Evolutionary conservation across 2,329 filamentous ascomycete species (phyloP).

Genomic region (Alternaria brassicae): DNA sequence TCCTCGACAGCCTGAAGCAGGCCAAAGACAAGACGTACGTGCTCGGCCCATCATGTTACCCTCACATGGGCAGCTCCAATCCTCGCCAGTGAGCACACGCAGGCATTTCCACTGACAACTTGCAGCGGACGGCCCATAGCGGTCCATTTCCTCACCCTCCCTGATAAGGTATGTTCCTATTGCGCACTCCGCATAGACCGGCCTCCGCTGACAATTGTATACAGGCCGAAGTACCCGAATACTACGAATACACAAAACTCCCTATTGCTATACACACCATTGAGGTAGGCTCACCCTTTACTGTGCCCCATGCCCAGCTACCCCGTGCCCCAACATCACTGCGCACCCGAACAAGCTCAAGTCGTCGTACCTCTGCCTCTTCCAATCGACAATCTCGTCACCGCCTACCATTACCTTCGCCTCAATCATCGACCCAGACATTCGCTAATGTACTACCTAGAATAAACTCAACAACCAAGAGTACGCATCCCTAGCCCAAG

Average conservation of each 20-base stretch:
- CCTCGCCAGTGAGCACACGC: not conserved
- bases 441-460: slow-evolving; percentile 35
- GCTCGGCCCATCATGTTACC: slow-evolving; percentile 13
- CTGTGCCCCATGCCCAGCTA: not conserved
- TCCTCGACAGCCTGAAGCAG: slow-evolving; percentile 76
- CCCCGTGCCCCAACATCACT: not conserved
- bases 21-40: slow-evolving; percentile 83
- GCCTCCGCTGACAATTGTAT: slow-evolving; percentile 25
- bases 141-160: slow-evolving; percentile 75
- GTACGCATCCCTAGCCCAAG: slow-evolving; percentile 73
- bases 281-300: slow-evolving; percentile 58
- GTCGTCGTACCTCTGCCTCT: not conserved
- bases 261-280: slow-evolving; percentile 81
- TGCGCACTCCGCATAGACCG: slow-evolving; percentile 8
- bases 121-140: slow-evolving; percentile 72
- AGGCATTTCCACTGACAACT: slow-evolving; percentile 28
- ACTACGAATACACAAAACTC: slow-evolving; percentile 78
- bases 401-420: not conserved
- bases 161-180: slow-evolving; percentile 58
- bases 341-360: not conserved
- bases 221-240: slow-evolving; percentile 70
- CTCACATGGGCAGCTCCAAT: slow-evolving; percentile 5
- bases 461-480: slow-evolving; percentile 71
- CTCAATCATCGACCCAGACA: not conserved
- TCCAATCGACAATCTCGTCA: not conserved